Conservation (phyloP, 1,284 basidiomycete genomes). For the Uromyces viciae-fabae region DNA sequence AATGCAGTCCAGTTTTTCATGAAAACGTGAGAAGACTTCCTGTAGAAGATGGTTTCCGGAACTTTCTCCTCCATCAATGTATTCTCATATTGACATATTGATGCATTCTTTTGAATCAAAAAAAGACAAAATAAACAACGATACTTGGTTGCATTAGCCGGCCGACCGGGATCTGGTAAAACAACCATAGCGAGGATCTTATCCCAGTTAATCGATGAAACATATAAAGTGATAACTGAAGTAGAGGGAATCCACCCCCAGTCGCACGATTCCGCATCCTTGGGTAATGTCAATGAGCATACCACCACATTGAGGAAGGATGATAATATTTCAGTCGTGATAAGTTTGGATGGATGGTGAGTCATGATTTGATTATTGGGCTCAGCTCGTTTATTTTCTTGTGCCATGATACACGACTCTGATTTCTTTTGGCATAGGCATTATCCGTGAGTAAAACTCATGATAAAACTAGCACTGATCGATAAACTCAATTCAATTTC, state of each 20-base stretch:
- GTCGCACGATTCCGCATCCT: background rate
- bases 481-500: background rate
- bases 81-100: no score
- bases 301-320: background rate
- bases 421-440: no score
- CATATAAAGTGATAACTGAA: background rate
- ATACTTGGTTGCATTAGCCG: background rate
- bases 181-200: background rate
- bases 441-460: conserved; percentile 15
- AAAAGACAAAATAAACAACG: no score
- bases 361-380: background rate
- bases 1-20: no score
- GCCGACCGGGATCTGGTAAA: conserved; percentile 10
- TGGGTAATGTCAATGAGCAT: background rate
- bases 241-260: background rate
- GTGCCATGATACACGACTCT: no score
- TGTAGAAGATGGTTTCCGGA: no score
- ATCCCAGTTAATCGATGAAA: background rate
- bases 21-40: no score
- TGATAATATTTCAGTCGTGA: background rate
- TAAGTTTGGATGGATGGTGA: conserved; percentile 38
- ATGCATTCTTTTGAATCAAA: no score
- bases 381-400: background rate
- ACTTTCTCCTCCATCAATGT: no score
- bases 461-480: no score